phyloP scores from a whole-genome alignment of 257 asterid genomes.

The Solanum chaucha region DNA sequence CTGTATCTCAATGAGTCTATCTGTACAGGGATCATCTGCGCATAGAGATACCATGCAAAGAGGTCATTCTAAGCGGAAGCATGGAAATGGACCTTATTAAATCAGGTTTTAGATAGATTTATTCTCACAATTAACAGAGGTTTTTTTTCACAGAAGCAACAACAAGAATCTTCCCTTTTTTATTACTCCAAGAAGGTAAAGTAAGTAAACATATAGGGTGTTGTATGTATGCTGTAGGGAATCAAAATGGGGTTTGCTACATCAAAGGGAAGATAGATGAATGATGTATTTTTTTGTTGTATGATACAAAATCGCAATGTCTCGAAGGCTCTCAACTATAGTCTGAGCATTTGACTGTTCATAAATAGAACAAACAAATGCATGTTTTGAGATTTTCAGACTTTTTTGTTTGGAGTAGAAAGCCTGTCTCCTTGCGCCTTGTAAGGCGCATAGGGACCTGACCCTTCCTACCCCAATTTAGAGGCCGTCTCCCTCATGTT shows the following conservation, averaged over 20 bases:
- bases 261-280: neutral
- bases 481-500: too few species aligned
- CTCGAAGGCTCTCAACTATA: neutral
- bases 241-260: neutral
- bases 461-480: too few species aligned
- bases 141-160: neutral
- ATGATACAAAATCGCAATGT: neutral
- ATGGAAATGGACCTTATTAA: constrained; percentile 7
- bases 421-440: too few species aligned
- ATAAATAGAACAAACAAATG: neutral
- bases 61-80: constrained; percentile 9
- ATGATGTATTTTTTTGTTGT: neutral
- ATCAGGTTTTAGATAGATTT: neutral
- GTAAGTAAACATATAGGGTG: neutral
- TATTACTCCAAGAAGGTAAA: neutral
- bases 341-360: neutral
- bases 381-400: neutral
- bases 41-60: neutral
- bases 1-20: neutral
- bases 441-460: too few species aligned
- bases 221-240: neutral
- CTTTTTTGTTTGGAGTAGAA: neutral
- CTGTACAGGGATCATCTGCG: neutral
- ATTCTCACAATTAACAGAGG: neutral
- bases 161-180: neutral